These are phyloP conservation scores for Yarrowia alimentaria DNA, from an alignment of 805 yeast genomes.

Conservation along the genomic window DNA sequence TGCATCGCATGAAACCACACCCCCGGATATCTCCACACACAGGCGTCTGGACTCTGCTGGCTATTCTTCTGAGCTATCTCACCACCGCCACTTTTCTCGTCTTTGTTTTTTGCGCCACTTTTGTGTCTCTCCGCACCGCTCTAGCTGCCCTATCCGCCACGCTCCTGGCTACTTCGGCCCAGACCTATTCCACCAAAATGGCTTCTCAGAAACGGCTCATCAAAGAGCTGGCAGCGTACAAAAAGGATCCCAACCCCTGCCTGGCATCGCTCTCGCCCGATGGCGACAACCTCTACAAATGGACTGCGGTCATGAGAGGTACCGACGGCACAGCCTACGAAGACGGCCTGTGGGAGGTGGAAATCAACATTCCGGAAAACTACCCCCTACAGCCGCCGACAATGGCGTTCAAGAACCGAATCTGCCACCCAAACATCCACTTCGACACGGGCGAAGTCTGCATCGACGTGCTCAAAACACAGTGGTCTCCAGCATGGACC, in stretches of 20 bases:
- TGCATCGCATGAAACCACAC: constrained; percentile 27
- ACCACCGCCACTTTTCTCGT: constrained; percentile 10
- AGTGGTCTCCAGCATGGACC: constrained; percentile 46
- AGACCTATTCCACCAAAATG: constrained; percentile 17
- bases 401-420: constrained; percentile 43
- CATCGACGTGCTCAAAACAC: constrained; percentile 40
- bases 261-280: constrained; percentile 34
- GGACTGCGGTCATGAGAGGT: constrained; percentile 41
- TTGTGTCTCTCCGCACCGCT: constrained; percentile 5
- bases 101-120: constrained; percentile 4
- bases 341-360: constrained; percentile 50
- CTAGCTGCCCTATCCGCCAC: constrained; percentile 8
- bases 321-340: constrained; percentile 45
- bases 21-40: constrained; percentile 17
- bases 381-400: constrained; percentile 54
- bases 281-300: constrained; percentile 34
- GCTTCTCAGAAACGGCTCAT: constrained; percentile 35
- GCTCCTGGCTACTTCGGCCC: background rate
- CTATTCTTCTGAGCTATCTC: background rate
- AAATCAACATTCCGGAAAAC: constrained; percentile 42
- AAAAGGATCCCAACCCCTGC: constrained; percentile 37
- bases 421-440: constrained; percentile 43
- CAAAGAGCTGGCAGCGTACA: constrained; percentile 36
- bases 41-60: constrained; percentile 14
- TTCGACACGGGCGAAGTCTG: constrained; percentile 44